Percentiles rank a stretch among this genome's conserved stretches.
Conservation (phyloP, 129 eudicot species). For the Artemisia tridentata region DNA sequence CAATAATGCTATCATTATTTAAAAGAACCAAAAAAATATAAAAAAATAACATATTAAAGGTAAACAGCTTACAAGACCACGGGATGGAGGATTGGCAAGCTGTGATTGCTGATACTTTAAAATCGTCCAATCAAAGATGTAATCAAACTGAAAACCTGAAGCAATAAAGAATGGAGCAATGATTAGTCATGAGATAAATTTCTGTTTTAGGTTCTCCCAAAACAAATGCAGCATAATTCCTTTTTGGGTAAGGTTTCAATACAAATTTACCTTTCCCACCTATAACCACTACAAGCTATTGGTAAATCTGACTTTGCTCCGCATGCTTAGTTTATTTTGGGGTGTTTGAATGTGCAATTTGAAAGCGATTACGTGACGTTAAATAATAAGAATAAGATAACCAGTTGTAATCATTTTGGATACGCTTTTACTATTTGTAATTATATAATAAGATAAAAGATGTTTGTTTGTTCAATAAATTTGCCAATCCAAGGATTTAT, state of each 20-base stretch:
- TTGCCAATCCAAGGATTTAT: too few species aligned
- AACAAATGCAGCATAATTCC: conserved; percentile 1
- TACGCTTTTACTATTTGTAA: too few species aligned
- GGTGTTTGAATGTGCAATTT: background rate
- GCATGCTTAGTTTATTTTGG: background rate
- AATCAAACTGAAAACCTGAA: conserved; percentile 96
- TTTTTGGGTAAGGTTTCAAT: background rate
- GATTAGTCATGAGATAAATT: background rate
- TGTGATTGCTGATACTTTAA: conserved; percentile 96
- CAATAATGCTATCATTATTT: background rate
- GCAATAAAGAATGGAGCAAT: background rate
- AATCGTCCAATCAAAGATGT: conserved; percentile 97
- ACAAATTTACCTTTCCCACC: background rate
- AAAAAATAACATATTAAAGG: background rate
- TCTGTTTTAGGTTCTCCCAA: background rate
- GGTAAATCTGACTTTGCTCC: conserved; percentile 4
- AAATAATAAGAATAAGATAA: too few species aligned
- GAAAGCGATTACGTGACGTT: too few species aligned
- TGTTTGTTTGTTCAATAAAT: too few species aligned
- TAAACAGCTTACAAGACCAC: conserved; percentile 74
- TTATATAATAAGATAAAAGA: too few species aligned
- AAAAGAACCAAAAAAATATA: too few species aligned
- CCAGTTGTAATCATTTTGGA: too few species aligned
- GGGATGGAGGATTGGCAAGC: conserved; percentile 91
- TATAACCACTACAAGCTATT: background rate